Evolutionary conservation across 2,329 filamentous ascomycete genomes (phyloP), one percentile per base, ranked within the genome.

Genomic region (Trichoderma brevicompactum): DNA sequence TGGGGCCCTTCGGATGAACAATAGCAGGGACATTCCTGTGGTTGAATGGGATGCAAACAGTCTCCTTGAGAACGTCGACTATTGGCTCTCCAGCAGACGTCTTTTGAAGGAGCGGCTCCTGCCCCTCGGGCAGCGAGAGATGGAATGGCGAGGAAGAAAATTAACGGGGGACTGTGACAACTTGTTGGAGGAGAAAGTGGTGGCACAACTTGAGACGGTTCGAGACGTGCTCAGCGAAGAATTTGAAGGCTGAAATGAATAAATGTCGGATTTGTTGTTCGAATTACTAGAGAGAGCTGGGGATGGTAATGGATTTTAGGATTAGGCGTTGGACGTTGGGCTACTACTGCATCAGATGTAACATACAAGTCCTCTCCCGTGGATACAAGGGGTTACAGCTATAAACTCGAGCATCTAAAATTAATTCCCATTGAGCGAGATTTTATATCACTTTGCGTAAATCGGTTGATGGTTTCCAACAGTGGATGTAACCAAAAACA

Each of bases 21-120:
- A 91, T 56, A 84, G 84, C n/a, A 86, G 89, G 23, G 89, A 92
- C 28, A 88, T 97, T 1, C 86, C 89, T 13, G 81, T 86, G 8
- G 82, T 97, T 7, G 83, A 87, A 60, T 96, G 92, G 89, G 92
- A 97, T 73, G 83, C 85, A 12, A 82, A 83, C 0, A 82, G 83
- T 1, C 84, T 96, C 53, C 84, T 90, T 69, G 94, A 96, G 74
- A 92, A 95, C 71, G 86, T 96, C 5, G 92, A 96, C 70, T 91
- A 91, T 69, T 92, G 92, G 83, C 79, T 97, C 41, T 84, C 87
- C 34, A 88, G 88, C 61, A 84, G 88, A 65, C 87, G 87, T 69
- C 80, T 89, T 63, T 79, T 97, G 64, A 84, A 89, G 60, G 89
- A 92, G 69, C 83, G 91, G 34, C 85, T 97, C 54, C 81, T 94